Evolutionary conservation across 2,329 filamentous ascomycete species (phyloP).

Genomic region (Juglanconis oblonga): DNA sequence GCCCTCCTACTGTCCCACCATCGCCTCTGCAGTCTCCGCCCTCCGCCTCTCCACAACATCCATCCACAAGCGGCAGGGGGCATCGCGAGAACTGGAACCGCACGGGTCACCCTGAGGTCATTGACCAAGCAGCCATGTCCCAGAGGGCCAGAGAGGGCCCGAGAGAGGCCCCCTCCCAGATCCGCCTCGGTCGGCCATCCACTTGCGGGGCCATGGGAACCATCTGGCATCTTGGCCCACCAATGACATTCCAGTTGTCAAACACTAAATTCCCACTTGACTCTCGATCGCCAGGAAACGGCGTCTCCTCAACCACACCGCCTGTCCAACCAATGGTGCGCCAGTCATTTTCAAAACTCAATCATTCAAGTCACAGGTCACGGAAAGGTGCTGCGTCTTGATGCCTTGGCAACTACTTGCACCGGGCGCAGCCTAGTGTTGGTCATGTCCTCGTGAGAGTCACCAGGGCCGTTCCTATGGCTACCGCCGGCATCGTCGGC

Average conservation of each 20-base stretch:
- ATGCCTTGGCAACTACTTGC: not conserved
- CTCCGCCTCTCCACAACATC: too few relatives aligned
- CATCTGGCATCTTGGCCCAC: not conserved
- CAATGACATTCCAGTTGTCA: conserved; percentile 9
- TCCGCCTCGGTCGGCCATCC: not conserved
- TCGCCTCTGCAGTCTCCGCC: not conserved
- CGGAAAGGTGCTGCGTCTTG: too few relatives aligned
- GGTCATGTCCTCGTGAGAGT: not conserved
- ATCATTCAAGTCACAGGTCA: not conserved
- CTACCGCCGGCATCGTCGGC: not conserved
- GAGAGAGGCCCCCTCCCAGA: not conserved
- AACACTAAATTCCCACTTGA: conserved; percentile 10
- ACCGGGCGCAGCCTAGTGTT: not conserved
- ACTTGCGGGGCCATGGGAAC: conserved; percentile 6
- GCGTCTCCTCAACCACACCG: conserved; percentile 12
- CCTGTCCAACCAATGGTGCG: conserved; percentile 18
- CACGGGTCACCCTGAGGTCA: conserved; percentile 14
- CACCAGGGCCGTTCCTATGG: not conserved
- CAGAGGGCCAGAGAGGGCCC: not conserved
- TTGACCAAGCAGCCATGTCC: conserved; percentile 5
- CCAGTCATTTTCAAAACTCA: not conserved
- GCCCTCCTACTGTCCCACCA: not conserved
- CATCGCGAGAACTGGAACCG: not conserved
- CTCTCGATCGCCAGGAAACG: conserved; percentile 11
- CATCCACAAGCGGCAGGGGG: not conserved